Base-by-base conservation (phyloP, 129 eudicot species). In the Smallanthus sonchifolius region DNA sequence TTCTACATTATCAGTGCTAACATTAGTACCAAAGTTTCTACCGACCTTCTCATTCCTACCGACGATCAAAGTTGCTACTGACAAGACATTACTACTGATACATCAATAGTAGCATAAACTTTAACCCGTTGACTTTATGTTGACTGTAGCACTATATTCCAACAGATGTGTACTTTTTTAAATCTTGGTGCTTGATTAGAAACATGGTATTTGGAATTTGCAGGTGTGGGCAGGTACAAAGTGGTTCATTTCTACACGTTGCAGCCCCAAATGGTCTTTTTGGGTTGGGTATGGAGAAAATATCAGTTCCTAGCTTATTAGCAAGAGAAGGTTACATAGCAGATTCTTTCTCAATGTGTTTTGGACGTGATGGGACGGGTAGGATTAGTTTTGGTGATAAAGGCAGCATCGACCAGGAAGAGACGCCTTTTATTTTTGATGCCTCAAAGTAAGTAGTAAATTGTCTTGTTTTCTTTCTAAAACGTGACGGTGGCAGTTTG, bases 291-390 rank as follows among this genome's bases (percentile, higher is more conserved):
- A 73, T 88, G 76, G 95, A 86, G 78, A 91, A 86, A 67, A 72
- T 91, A 84, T 91, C 97, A 67, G 97, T 91, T 83, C 97, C 95
- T 14, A 86, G 95, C 67, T 68, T 83, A 35, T 81, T 91, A 76
- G 81, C 95, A 11, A 75, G 57, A 42, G 82, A 91, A 83, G 88
- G 92, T 52, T 88, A 84, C 72, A 74, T 75, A 17, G 90, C 85
- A 55, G 83, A 91, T 74, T 88, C 97, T 75, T 91, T 92, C 76
- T 92, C 97, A 68, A 89, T 92, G 97, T 92, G 97, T 77, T 92
- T 92, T 80, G 93, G 96, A 7, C 81, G 30, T 42, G 93, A 89
- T 74, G 97, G 96, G 62, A 83, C 83, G 0, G 97, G 97, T 38
- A 85, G 93, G 77, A 87, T 92, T 17, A 87, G 84, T 66, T 89